These are phyloP conservation scores for Penicillium decumbens DNA, from an alignment of 2,329 filamentous ascomycete genomes.

Conservation along the genomic window DNA sequence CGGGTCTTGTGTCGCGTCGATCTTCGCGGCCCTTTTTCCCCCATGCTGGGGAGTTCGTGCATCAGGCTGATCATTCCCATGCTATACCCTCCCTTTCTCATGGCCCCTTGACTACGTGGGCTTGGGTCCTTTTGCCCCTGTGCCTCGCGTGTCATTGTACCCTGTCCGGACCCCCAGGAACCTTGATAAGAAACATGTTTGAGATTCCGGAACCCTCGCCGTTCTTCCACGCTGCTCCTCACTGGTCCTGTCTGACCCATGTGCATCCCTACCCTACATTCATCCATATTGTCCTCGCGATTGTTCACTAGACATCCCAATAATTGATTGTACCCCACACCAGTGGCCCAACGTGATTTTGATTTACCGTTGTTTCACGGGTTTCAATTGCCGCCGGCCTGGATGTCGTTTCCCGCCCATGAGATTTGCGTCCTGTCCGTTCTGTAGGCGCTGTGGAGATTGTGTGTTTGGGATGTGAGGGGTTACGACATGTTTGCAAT, in stretches of 20 bases:
- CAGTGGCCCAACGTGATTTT: not conserved
- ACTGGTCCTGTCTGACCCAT: not conserved
- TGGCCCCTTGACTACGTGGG: not conserved
- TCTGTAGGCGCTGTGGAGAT: not conserved
- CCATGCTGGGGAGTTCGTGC: slow-evolving; percentile 11
- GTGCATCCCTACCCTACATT: not conserved
- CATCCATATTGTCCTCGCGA: not conserved
- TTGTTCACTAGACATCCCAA: not conserved
- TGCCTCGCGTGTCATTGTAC: not conserved
- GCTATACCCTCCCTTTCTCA: slow-evolving; percentile 1
- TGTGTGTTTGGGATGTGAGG: not conserved
- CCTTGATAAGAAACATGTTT: not conserved
- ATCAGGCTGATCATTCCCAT: slow-evolving; percentile 21
- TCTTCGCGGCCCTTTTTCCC: slow-evolving; percentile 11
- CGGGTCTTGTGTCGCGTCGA: slow-evolving; percentile 2
- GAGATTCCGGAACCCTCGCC: not conserved
- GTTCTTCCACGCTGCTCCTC: not conserved
- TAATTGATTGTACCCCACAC: not conserved
- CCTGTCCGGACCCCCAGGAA: not conserved
- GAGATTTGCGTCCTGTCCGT: not conserved
- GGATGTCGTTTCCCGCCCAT: not conserved
- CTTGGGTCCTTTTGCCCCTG: not conserved
- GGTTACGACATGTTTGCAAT: not conserved
- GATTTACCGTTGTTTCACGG: not conserved
- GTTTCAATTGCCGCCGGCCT: not conserved